A percentile compares a stretch with the other conserved stretches of the same genome.
phyloP scores from a whole-genome alignment of 176 grass and related monocot species.

The Hordeum vulgare region MorexV3_pseudomolecules_assembly NC_058520.1:556847322-556847821 shows the following conservation, averaged over 20 bases:
- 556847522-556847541: neutral
- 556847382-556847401: neutral
- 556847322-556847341: slow-evolving; percentile 34
- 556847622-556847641: neutral
- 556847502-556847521: neutral
- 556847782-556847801: slow-evolving; percentile 19
- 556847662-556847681: neutral
- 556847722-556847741: slow-evolving; percentile 17
- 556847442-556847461: neutral
- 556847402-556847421: neutral
- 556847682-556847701: neutral
- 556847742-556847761: slow-evolving; percentile 11
- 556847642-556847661: neutral
- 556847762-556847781: slow-evolving; percentile 21
- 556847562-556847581: neutral
- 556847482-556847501: neutral
- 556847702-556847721: neutral
- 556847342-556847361: slow-evolving; percentile 37
- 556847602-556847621: neutral
- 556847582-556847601: neutral
- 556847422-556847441: neutral
- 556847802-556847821: slow-evolving; percentile 20
- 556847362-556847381: slow-evolving; percentile 30
- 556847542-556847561: too few relatives aligned
- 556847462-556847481: neutral